phyloP scores from a whole-genome alignment of 2,329 filamentous ascomycete species.

The Ceratocystiopsis sp. region DNA sequence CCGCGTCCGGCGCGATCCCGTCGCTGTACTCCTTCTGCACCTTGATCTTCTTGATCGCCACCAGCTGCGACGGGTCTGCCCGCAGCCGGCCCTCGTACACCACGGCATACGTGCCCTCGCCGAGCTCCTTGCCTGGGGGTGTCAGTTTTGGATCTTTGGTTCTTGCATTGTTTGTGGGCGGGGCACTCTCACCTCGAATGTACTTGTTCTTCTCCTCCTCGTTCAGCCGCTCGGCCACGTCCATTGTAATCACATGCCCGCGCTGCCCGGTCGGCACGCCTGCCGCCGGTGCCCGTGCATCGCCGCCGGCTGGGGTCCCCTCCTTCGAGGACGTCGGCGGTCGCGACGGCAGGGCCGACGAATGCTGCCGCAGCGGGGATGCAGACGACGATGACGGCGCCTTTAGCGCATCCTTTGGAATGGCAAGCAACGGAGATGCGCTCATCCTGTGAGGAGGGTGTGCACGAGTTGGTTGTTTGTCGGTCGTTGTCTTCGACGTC shows the following conservation, averaged over 20 bases:
- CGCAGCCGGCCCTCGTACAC: constrained; percentile 80
- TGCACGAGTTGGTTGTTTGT: not conserved
- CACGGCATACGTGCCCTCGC: constrained; percentile 92
- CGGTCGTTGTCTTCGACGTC: not conserved
- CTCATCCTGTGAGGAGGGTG: constrained; percentile 20
- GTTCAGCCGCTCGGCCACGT: constrained; percentile 66
- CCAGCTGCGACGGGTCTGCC: constrained; percentile 50
- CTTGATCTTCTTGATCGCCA: constrained; percentile 92
- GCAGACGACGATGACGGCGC: constrained; percentile 1
- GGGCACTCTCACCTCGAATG: constrained; percentile 29
- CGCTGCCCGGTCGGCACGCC: constrained; percentile 9
- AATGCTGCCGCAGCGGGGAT: not conserved
- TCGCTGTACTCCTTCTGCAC: constrained; percentile 73
- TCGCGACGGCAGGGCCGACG: constrained; percentile 2
- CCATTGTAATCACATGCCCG: constrained; percentile 22
- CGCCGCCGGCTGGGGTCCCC: no score
- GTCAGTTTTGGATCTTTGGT: not conserved
- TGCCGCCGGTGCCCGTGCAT: no score
- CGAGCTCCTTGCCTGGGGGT: constrained; percentile 64
- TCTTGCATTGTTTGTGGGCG: not conserved
- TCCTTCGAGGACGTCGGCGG: constrained; percentile 2
- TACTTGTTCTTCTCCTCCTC: constrained; percentile 76
- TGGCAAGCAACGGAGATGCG: constrained; percentile 27
- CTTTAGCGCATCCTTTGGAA: constrained; percentile 18
- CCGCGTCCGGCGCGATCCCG: constrained; percentile 83